Evolutionary conservation across 257 asterid species (phyloP), one percentile per base, ranked within the genome.

Genomic region (Scutellaria barbata): DNA sequence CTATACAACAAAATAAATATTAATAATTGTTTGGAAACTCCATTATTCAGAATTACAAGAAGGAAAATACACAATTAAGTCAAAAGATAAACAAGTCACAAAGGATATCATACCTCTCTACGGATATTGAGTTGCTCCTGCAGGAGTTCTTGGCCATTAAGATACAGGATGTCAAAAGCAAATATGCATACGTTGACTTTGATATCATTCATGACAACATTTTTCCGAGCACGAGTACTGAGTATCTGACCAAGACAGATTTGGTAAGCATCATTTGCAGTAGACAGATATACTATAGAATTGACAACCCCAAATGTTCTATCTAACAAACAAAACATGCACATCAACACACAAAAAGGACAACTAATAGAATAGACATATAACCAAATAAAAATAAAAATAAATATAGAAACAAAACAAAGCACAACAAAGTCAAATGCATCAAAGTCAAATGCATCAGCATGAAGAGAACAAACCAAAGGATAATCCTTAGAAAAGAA

Each of bases 111-210:
- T 88, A 92, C 99, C 96, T 92, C 92, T 77, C 99, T 85, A 59
- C 98, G 98, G 73, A 84, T 81, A 63, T 80, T 72, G 25, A 95
- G 95, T 74, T 92, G 98, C 71, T 89, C 97, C 64, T 88, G 94
- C 53, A 95, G 83, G 83, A 92, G 98, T 75, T 83, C 79, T 78
- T 87, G 88, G 54, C 99, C 97, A 71, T 95, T 82, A 10, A 95
- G 81, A 80, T 88, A 88, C 80, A 95, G 87, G 60, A 92, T 84
- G 74, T 95, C 99, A 71, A 95, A 95, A 45, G 99, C 95, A 82
- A n/a, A 95, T 77, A 92, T 88, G 87, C 95, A 92, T 63, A 95
- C 99, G 3, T 81, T 74, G 77, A 95, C 95, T 85, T 89, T 90
- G 74, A 92, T 92, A 30, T 89, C 98, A 67, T 77, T 79, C 79